Conservation (phyloP, 2,329 filamentous ascomycete genomes). For the Penicillium sp. region DNA sequence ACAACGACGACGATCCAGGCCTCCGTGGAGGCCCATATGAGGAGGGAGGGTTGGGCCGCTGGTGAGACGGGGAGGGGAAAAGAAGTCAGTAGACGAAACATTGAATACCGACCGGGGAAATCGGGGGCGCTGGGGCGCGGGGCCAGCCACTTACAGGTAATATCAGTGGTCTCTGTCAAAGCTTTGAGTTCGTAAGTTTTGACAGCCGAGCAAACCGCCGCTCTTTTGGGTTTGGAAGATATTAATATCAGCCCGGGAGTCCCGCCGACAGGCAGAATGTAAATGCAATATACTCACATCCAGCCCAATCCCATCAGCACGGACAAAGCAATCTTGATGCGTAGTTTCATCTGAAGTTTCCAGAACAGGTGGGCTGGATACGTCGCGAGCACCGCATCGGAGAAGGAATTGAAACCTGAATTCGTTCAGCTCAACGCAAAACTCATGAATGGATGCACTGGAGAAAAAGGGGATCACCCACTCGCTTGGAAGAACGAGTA, state of each 20-base stretch:
- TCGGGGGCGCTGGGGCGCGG: too few species aligned
- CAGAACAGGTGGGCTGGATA: conserved; percentile 8
- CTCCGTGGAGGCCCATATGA: conserved; percentile 11
- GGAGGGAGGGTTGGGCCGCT: conserved; percentile 2
- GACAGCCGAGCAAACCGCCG: conserved; percentile 8
- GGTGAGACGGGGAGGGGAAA: too few species aligned
- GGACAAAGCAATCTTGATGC: conserved; percentile 9
- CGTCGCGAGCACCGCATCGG: neutral
- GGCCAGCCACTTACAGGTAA: neutral
- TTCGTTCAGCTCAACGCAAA: neutral
- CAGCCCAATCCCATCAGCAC: conserved; percentile 12
- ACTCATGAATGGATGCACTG: too few species aligned
- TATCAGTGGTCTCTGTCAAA: conserved; percentile 1
- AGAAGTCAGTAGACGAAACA: too few species aligned
- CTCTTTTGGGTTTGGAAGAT: neutral
- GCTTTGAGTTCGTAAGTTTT: conserved; percentile 11
- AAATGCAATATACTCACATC: neutral
- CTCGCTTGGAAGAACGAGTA: conserved; percentile 7
- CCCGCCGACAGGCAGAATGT: neutral
- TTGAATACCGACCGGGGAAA: too few species aligned
- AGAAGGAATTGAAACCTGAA: conserved; percentile 8
- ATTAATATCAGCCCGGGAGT: neutral
- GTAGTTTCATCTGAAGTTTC: conserved; percentile 12
- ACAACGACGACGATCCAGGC: conserved; percentile 13
- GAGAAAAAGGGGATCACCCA: neutral